Evolutionary conservation across 208 protist genomes (phyloP).

Genomic region (Naegleria fowleri): DNA sequence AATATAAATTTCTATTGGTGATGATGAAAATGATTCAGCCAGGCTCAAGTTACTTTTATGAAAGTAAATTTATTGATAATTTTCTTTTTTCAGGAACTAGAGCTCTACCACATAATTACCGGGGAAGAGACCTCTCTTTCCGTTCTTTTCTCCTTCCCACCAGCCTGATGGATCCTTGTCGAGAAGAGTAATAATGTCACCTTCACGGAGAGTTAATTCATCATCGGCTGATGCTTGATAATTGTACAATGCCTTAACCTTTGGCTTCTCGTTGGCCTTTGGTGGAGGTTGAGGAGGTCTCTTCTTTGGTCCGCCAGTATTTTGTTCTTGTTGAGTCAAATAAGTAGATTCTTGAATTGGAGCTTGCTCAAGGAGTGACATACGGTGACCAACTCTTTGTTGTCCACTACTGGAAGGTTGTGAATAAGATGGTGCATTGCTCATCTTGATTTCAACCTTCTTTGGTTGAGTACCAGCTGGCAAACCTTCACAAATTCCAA

Average conservation of each 20-base stretch:
- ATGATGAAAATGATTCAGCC: no score
- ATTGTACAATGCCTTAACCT: conserved; percentile 3
- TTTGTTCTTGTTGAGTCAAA: not conserved
- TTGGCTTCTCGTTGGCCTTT: not conserved
- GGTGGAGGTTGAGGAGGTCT: not conserved
- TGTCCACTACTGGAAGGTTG: not conserved
- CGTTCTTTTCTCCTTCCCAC: not conserved
- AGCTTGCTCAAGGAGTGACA: no score
- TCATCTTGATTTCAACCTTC: not conserved
- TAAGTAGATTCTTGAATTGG: not conserved
- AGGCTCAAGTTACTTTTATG: no score
- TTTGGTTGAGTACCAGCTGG: not conserved
- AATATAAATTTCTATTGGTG: no score
- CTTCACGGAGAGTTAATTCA: not conserved
- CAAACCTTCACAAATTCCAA: not conserved
- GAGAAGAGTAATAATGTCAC: not conserved
- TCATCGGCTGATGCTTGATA: conserved; percentile 8
- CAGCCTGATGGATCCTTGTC: conserved; percentile 21
- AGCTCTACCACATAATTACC: not conserved
- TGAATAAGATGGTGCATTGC: not conserved
- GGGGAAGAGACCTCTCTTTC: conserved; percentile 10
- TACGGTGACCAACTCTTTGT: not conserved
- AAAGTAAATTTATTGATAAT: no score
- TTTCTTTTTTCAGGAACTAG: no score
- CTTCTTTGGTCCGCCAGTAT: no score